Conservation (phyloP, 2,329 filamentous ascomycete species). For the Pseudopyricularia cyperi region DNA sequence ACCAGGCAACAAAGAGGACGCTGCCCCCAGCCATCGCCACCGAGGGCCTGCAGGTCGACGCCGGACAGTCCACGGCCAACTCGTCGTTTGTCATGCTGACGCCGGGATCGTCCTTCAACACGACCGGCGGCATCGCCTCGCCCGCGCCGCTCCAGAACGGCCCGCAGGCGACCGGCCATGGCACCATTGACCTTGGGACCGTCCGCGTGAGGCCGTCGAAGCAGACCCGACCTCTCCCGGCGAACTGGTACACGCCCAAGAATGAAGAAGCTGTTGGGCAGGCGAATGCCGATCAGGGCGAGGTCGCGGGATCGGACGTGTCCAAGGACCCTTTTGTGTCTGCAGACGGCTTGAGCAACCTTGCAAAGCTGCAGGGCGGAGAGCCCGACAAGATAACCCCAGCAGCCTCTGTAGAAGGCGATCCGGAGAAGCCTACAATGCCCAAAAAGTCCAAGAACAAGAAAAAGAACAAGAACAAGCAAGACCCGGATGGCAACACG, state of each 20-base stretch:
- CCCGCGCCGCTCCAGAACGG: not conserved
- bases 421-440: not conserved
- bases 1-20: no score
- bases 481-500: not conserved
- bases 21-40: not conserved
- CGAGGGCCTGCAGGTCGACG: not conserved
- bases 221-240: not conserved
- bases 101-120: not conserved
- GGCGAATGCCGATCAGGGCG: not conserved
- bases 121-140: not conserved
- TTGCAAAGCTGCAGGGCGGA: not conserved
- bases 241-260: not conserved
- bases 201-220: not conserved
- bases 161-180: not conserved
- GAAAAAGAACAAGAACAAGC: conserved; percentile 4
- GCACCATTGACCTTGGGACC: not conserved
- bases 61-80: not conserved
- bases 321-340: no score
- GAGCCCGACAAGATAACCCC: not conserved
- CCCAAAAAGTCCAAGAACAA: conserved; percentile 5
- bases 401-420: not conserved
- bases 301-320: not conserved
- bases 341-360: not conserved
- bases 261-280: not conserved
- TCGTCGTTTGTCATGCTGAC: not conserved